A percentile compares a stretch with the other conserved stretches of the same genome.
These are phyloP conservation scores for Besnoitia besnoiti DNA, from an alignment of 169 alveolate species.

Conservation along the genomic window DNA sequence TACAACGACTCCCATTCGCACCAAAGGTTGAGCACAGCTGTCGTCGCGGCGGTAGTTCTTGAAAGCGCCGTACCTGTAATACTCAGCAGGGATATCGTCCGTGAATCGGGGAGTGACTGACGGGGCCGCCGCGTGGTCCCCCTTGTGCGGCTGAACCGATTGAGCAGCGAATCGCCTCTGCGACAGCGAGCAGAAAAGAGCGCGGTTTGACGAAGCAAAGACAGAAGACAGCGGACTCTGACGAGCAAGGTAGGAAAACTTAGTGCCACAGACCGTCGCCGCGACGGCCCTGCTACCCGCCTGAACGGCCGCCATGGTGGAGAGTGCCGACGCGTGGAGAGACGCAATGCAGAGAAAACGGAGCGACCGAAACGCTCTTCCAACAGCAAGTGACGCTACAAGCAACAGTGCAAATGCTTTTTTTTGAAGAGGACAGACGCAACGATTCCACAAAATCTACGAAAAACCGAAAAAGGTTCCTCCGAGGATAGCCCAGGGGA, in stretches of 20 bases:
- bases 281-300: neutral
- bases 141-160: neutral
- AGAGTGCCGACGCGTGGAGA: too few relatives aligned
- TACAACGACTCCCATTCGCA: neutral
- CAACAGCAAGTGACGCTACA: neutral
- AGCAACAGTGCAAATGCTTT: too few relatives aligned
- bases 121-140: neutral
- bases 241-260: neutral
- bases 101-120: conserved; percentile 6
- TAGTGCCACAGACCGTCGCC: neutral
- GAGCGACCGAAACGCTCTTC: neutral
- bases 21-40: neutral
- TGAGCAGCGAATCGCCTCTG: neutral
- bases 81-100: conserved; percentile 30
- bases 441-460: too few relatives aligned
- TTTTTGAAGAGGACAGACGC: too few relatives aligned
- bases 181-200: conserved; percentile 17
- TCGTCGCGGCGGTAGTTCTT: neutral
- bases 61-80: conserved; percentile 15
- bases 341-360: neutral
- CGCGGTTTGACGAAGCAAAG: neutral
- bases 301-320: conserved; percentile 2
- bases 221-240: neutral
- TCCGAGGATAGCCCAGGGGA: too few relatives aligned
- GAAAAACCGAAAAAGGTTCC: too few relatives aligned